Base-by-base conservation (phyloP, 2,329 filamentous ascomycete species). In the Hypoxylon sp. region DNA sequence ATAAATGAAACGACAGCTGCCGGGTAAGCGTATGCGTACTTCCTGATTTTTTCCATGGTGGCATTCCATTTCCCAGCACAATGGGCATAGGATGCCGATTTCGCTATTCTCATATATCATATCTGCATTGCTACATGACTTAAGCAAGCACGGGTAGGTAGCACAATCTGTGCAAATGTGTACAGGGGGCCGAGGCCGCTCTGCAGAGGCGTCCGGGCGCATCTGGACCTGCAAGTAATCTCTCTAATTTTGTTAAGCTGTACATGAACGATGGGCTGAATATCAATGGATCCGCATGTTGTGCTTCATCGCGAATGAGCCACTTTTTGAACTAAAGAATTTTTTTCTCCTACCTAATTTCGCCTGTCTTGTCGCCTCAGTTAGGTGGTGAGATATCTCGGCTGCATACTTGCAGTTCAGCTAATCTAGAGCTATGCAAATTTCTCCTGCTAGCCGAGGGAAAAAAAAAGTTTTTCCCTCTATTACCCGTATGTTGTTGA, bases 141-240 rank as follows among this genome's bases (percentile, higher is more conserved):
- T 26, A n/a, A 53, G 19, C 37, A 35, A 39, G 11, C 53, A 42
- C 54, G 35, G 48, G 24, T 58, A 51, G 33, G 52, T 59, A n/a
- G 56, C 51, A 59, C 47, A 51, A 31, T 17, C n/a, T 51, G 29
- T 47, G 39, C 33, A 47, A 46, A 47, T 46, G 46, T 31, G 35
- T 65, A 60, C 55, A 65, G 17, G 63, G 63, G 63, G 66, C 52
- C 69, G 66, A 71, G 69, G 66, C 66, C 69, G 66, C 66, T 70
- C 65, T 63, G 52, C 44, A 42, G 55, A 66, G 42, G 61, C 56
- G 68, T 53, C 65, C 68, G 62, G 68, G 68, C 68, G 65, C 65
- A 68, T 70, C 68, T 70, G 65, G 68, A 70, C 68, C 68, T 71
- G 69, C 69, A 70, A 71, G 69, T 71, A 71, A 71, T 71, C 57